Conservation (phyloP, 352 stramenopile genomes). For the Phytophthora citrophthora region DNA sequence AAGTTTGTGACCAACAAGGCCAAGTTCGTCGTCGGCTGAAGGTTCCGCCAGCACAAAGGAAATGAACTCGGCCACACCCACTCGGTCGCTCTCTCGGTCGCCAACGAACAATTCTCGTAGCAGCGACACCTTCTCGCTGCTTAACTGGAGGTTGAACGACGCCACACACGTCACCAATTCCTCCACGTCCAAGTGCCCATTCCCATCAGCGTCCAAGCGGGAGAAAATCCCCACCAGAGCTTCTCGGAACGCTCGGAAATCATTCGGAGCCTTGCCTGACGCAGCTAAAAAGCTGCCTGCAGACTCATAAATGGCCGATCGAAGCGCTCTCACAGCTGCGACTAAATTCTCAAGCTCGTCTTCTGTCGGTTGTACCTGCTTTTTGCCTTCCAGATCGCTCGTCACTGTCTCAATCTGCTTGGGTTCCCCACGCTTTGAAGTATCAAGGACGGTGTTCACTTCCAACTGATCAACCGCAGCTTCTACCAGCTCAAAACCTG, state of each 20-base stretch:
- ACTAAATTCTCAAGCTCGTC: constrained; percentile 44
- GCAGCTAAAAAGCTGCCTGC: constrained; percentile 39
- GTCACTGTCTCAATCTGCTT: neutral
- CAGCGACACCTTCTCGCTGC: constrained; percentile 45
- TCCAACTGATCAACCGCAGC: no score
- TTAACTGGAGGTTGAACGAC: constrained; percentile 55
- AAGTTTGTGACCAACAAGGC: constrained; percentile 53
- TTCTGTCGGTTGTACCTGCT: neutral
- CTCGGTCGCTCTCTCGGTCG: constrained; percentile 33
- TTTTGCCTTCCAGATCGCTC: neutral
- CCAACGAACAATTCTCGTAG: constrained; percentile 63
- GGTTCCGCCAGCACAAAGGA: constrained; percentile 67
- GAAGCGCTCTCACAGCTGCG: constrained; percentile 37
- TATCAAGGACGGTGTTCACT: no score
- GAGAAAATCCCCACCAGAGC: constrained; percentile 59
- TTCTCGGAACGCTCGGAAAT: constrained; percentile 65
- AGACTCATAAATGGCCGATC: constrained; percentile 48
- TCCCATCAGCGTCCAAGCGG: constrained; percentile 60
- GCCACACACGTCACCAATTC: constrained; percentile 61
- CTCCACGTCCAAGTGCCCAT: constrained; percentile 57
- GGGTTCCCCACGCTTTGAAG: neutral
- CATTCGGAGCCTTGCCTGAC: constrained; percentile 21
- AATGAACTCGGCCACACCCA: constrained; percentile 76
- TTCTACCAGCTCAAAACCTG: constrained; percentile 48
- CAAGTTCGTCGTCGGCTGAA: constrained; percentile 45